Evolutionary conservation across 2,329 filamentous ascomycete genomes (phyloP).

Genomic region (Fusarium albosuccineum): DNA sequence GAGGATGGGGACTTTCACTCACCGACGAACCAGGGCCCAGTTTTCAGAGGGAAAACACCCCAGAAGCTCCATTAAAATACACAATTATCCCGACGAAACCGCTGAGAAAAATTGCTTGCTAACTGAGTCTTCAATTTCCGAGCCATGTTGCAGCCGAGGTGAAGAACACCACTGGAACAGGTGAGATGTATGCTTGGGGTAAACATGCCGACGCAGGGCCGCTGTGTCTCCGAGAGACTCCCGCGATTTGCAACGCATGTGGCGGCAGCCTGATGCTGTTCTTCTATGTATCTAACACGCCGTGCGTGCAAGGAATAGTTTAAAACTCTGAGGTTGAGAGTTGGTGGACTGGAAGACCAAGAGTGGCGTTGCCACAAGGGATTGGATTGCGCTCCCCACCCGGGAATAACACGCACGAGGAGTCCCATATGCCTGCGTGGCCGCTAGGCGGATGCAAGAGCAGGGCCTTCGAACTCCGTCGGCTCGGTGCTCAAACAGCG

Average conservation of each 20-base stretch:
- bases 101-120: slow-evolving; percentile 2
- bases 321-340: slow-evolving; percentile 32
- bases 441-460: neutral
- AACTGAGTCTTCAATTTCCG: slow-evolving; percentile 10
- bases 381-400: slow-evolving; percentile 17
- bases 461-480: neutral
- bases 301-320: slow-evolving; percentile 7
- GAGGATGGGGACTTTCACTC: slow-evolving; percentile 19
- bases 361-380: slow-evolving; percentile 29
- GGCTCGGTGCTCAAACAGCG: slow-evolving; percentile 4
- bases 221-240: slow-evolving; percentile 21
- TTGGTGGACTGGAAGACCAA: slow-evolving; percentile 1
- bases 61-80: slow-evolving; percentile 17
- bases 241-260: slow-evolving; percentile 22
- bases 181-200: neutral
- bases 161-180: neutral
- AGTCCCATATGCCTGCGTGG: neutral
- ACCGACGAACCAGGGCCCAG: slow-evolving; percentile 28
- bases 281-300: neutral
- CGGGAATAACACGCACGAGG: slow-evolving; percentile 34
- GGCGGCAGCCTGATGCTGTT: slow-evolving; percentile 17
- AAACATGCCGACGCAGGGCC: slow-evolving; percentile 22
- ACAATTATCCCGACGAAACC: slow-evolving; percentile 10
- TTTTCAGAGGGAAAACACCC: slow-evolving; percentile 32
- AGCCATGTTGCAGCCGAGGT: slow-evolving; percentile 3